Evolutionary conservation across 495 filamentous ascomycete genomes (phyloP).

Genomic region (Talaromyces borbonicus): DNA sequence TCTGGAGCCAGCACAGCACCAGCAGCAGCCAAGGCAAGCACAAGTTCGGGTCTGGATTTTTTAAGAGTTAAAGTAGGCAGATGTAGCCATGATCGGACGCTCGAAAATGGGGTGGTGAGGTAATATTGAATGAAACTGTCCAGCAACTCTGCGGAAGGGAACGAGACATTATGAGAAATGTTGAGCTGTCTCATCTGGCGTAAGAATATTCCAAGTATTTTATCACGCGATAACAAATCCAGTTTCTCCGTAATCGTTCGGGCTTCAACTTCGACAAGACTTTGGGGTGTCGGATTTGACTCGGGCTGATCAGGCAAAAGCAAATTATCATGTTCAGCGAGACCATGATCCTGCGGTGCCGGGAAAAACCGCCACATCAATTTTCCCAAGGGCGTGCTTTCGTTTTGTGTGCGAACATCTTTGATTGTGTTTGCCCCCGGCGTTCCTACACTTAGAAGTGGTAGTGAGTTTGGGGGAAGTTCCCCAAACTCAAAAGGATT

Average conservation of each 20-base stretch:
- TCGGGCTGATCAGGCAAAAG: conserved; percentile 35
- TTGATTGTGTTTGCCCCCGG: conserved; percentile 10
- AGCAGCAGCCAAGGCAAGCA: conserved; percentile 43
- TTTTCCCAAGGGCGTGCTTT: conserved; percentile 17
- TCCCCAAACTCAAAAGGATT: conserved; percentile 22
- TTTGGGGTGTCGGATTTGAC: conserved; percentile 14
- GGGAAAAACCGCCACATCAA: conserved; percentile 31
- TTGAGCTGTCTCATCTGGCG: conserved; percentile 38
- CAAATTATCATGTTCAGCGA: conserved; percentile 43
- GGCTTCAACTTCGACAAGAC: conserved; percentile 10
- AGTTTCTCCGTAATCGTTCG: conserved; percentile 25
- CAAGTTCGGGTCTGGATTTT: conserved; percentile 42
- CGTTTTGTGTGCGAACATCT: conserved; percentile 17
- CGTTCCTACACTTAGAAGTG: conserved; percentile 3
- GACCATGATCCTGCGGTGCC: conserved; percentile 36
- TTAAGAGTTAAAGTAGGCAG: conserved; percentile 43
- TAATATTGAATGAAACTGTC: conserved; percentile 53
- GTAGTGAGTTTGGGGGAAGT: conserved; percentile 5
- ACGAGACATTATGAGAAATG: conserved; percentile 42
- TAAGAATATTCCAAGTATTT: conserved; percentile 48
- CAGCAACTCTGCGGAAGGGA: conserved; percentile 49
- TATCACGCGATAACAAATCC: conserved; percentile 40
- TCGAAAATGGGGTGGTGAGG: conserved; percentile 38
- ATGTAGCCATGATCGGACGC: conserved; percentile 48
- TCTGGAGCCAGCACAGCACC: conserved; percentile 46